Percentiles rank a stretch among this genome's conserved stretches.
These are phyloP conservation scores for Alternaria atra DNA, from an alignment of 2,329 filamentous ascomycete species.

Conservation along the genomic window DNA sequence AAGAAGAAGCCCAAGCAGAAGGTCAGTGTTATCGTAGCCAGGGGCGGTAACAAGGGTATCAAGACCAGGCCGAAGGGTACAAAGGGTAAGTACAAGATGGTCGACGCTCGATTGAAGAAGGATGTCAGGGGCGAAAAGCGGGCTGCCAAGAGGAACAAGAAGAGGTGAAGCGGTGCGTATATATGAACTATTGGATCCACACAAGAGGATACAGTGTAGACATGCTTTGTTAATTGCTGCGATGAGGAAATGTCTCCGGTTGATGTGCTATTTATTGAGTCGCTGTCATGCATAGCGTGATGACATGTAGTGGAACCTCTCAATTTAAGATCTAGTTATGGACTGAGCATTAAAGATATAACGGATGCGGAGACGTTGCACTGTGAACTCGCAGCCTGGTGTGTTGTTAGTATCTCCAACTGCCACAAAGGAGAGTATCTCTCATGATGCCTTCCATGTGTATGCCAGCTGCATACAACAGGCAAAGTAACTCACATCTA, in stretches of 20 bases:
- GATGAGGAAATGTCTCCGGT: neutral
- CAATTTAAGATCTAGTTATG: neutral
- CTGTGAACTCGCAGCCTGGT: no score
- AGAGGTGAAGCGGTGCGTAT: slow-evolving; percentile 13
- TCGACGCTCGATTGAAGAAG: slow-evolving; percentile 95
- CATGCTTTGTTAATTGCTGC: neutral
- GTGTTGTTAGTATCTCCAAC: no score
- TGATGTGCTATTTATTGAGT: neutral
- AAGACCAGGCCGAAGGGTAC: slow-evolving; percentile 88
- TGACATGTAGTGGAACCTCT: neutral
- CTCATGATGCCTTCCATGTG: no score
- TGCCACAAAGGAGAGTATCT: no score
- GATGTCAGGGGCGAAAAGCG: slow-evolving; percentile 90
- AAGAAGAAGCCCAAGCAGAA: slow-evolving; percentile 87
- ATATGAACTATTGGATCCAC: neutral
- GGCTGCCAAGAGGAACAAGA: slow-evolving; percentile 74
- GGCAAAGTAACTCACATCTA: no score
- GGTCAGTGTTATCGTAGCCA: slow-evolving; percentile 88
- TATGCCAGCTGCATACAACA: no score
- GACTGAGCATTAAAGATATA: neutral
- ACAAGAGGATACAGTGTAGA: neutral
- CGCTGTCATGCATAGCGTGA: no score
- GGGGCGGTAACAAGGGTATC: slow-evolving; percentile 83
- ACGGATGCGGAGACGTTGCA: no score
- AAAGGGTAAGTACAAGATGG: slow-evolving; percentile 97